phyloP scores from a whole-genome alignment of 2,329 filamentous ascomycete species.

The Talaromyces sp. region DNA sequence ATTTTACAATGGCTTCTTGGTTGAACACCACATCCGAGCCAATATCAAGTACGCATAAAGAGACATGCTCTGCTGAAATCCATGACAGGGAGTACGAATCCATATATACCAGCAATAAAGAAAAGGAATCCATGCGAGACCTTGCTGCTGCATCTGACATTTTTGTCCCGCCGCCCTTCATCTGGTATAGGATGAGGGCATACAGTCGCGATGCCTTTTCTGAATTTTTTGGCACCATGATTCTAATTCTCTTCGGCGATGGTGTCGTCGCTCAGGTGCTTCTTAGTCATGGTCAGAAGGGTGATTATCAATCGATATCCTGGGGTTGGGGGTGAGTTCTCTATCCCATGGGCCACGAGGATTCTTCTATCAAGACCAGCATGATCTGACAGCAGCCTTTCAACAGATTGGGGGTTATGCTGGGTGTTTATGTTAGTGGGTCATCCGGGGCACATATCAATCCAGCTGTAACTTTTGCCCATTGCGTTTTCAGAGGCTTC shows the following conservation, averaged over 20 bases:
- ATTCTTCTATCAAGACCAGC: background rate
- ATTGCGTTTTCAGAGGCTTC: constrained; percentile 68
- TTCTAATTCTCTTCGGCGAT: constrained; percentile 70
- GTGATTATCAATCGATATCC: constrained; percentile 55
- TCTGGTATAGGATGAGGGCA: constrained; percentile 59
- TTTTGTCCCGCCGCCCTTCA: constrained; percentile 29
- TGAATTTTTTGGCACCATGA: constrained; percentile 70
- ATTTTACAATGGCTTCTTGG: constrained; percentile 14
- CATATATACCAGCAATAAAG: constrained; percentile 20
- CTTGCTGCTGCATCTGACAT: constrained; percentile 11
- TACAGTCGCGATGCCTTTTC: constrained; percentile 62
- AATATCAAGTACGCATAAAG: constrained; percentile 22
- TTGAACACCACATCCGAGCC: constrained; percentile 5
- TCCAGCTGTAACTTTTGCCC: constrained; percentile 70
- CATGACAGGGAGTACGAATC: constrained; percentile 23
- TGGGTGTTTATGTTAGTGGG: constrained; percentile 66
- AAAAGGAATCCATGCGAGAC: constrained; percentile 19
- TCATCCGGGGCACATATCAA: constrained; percentile 68
- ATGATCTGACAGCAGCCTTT: background rate
- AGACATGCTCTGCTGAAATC: constrained; percentile 12
- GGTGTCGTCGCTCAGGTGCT: constrained; percentile 72
- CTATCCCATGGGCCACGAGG: too few species aligned
- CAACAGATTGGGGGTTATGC: constrained; percentile 65
- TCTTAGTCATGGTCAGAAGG: constrained; percentile 53
- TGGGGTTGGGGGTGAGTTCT: constrained; percentile 53